Evolutionary conservation across 2,329 filamentous ascomycete species (phyloP), one percentile per base, ranked within the genome.

Genomic region (Penicillium nordicum): DNA sequence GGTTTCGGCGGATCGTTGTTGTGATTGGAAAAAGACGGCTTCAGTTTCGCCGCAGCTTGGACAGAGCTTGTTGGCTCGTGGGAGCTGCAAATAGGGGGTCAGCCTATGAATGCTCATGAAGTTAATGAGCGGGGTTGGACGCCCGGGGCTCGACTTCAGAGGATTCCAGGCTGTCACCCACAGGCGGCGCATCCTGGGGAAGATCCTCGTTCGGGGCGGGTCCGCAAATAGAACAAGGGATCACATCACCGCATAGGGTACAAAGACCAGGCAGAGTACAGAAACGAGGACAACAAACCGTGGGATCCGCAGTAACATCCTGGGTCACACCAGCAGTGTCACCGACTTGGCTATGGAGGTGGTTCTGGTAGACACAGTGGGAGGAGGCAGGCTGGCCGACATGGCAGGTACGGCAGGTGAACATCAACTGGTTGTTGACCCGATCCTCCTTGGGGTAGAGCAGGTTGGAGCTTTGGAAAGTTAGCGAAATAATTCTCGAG

Each of bases 11-110:
- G 89, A 96, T 76, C 94, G 89, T 80, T 97, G 92, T 74, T 99
- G 94, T 60, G 92, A 97, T 79, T 99, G 94, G 81, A 99, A 99
- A 79, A 96, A 99, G 58, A 99, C 95, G 44, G 92, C 92, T 78
- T 97, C 92, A 66, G 86, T 85, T 74, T 94, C 89, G 64, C 84
- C 83, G 81, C 95, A 99, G 66, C 81, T 83, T 50, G 92, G 91
- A 78, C 94, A 99, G 58, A 83, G 83, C 77, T 89, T 91, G 73
- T 91, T 90, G 68, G 91, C 88, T 69, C 92, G 88, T 63, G 94
- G 94, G 74, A 97, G 89, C 92, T 97, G 84, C 53, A 53, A 53
- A 42, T 53, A 27, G 23, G 38, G 29, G 7, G 67, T 74, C 70
- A 75, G 72, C 69, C 68, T 71, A 62, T 23, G 61, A 59, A 58